phyloP scores from a whole-genome alignment of 2,329 filamentous ascomycete species.

The Calonectria montana region DNA sequence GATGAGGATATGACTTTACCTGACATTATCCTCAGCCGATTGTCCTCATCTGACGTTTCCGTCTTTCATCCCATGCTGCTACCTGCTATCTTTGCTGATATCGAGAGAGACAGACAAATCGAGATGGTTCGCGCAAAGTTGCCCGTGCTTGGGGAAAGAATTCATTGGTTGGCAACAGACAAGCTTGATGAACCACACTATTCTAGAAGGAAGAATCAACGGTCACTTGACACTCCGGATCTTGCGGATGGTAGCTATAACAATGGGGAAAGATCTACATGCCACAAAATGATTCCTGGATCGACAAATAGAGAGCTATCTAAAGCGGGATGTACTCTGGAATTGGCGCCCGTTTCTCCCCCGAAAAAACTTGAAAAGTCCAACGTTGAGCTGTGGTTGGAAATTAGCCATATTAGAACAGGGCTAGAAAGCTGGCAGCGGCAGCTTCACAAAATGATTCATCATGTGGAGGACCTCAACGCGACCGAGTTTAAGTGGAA shows the following conservation, averaged over 20 bases:
- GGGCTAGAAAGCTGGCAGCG: conserved; percentile 32
- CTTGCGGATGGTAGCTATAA: background rate
- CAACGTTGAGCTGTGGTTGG: conserved; percentile 28
- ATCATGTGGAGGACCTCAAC: conserved; percentile 26
- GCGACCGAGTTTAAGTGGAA: background rate
- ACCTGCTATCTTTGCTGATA: conserved; percentile 29
- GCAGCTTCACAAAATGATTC: conserved; percentile 35
- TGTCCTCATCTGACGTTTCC: conserved; percentile 18
- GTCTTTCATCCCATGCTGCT: conserved; percentile 29
- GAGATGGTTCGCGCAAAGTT: conserved; percentile 10
- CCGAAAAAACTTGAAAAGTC: background rate
- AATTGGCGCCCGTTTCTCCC: background rate
- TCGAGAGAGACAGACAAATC: conserved; percentile 30
- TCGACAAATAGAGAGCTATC: too few species aligned
- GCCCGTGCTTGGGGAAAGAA: background rate
- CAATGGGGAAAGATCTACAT: too few species aligned
- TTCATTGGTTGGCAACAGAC: background rate
- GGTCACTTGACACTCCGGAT: background rate
- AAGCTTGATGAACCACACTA: background rate
- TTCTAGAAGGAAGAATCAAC: background rate
- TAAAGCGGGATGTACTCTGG: too few species aligned
- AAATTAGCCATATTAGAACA: conserved; percentile 31
- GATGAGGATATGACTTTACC: background rate
- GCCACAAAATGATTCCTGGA: too few species aligned
- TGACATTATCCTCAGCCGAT: conserved; percentile 1